A percentile compares a stretch with the other conserved stretches of the same genome.
Conservation (phyloP, 805 yeast species). For the Barnettozyma sp. region DNA sequence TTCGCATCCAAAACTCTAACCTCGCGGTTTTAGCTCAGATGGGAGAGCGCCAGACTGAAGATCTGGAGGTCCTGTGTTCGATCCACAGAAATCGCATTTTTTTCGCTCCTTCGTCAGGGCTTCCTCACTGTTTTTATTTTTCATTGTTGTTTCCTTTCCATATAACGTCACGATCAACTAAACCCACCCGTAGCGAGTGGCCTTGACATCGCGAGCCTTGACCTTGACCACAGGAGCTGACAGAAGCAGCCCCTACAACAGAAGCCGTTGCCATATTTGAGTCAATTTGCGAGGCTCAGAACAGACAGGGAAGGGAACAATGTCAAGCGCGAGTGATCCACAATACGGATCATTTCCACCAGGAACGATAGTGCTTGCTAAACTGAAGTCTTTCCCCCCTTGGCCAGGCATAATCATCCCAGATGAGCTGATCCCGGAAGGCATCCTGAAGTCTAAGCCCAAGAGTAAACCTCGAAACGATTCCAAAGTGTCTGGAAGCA, state of each 20-base stretch:
- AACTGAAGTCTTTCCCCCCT: conserved; percentile 79
- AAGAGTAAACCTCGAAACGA: conserved; percentile 26
- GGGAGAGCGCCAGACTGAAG: conserved; percentile 32
- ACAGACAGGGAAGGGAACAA: no score
- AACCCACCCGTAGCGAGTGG: no score
- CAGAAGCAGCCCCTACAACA: no score
- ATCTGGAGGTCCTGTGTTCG: conserved; percentile 83
- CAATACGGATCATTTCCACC: conserved; percentile 32
- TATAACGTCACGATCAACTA: no score
- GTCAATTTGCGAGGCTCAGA: no score
- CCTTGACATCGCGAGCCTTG: no score
- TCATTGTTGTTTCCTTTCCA: conserved; percentile 2
- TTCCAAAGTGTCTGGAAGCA: no score
- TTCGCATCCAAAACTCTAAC: background rate
- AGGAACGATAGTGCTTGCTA: conserved; percentile 61
- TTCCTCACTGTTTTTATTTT: background rate
- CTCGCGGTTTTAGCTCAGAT: conserved; percentile 28
- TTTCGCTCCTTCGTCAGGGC: conserved; percentile 11
- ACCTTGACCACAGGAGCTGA: no score
- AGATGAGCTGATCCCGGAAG: conserved; percentile 50
- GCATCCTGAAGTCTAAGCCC: conserved; percentile 45
- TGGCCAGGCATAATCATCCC: conserved; percentile 87
- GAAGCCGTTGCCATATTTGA: no score
- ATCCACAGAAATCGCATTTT: conserved; percentile 59
- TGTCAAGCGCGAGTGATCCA: conserved; percentile 1